These are phyloP conservation scores for Monosporascus sp. DNA, from an alignment of 2,329 filamentous ascomycete genomes.

Conservation along the genomic window DNA sequence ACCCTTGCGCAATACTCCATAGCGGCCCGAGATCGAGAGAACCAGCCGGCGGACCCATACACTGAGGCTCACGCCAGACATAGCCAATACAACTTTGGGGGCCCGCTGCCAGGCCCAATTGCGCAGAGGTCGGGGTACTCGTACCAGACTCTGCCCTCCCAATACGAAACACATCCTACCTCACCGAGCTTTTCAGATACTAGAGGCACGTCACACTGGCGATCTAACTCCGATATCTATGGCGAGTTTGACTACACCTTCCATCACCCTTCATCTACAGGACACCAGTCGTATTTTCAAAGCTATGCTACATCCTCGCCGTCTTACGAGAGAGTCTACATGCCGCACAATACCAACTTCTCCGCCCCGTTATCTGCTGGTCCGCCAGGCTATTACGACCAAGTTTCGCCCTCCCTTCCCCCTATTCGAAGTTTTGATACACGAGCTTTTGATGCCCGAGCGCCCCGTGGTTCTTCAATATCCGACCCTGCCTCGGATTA, in stretches of 20 bases:
- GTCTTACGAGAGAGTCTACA: not conserved
- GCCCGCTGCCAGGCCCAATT: slow-evolving; percentile 2
- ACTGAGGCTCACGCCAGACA: too few relatives aligned
- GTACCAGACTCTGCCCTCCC: too few relatives aligned
- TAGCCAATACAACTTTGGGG: slow-evolving; percentile 1
- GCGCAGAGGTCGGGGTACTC: too few relatives aligned
- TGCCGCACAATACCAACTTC: not conserved
- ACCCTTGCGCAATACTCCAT: too few relatives aligned
- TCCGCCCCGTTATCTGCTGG: not conserved
- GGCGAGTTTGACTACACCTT: not conserved
- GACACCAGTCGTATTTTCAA: not conserved
- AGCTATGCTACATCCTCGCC: not conserved
- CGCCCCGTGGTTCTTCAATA: slow-evolving; percentile 1
- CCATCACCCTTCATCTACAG: slow-evolving; percentile 16
- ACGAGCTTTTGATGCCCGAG: not conserved
- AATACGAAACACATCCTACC: slow-evolving; percentile 9
- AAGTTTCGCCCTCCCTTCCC: not conserved
- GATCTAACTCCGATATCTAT: not conserved
- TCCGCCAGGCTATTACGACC: slow-evolving; percentile 18
- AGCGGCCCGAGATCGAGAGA: too few relatives aligned
- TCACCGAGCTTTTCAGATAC: slow-evolving; percentile 6
- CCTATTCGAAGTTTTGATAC: not conserved
- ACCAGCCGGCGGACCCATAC: too few relatives aligned
- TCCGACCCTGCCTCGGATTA: slow-evolving; percentile 2
- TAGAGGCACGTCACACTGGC: not conserved